A percentile compares a stretch with the other conserved stretches of the same genome.
phyloP scores from a whole-genome alignment of 148 eudicot genomes.

The Agrostemma githago region DNA sequence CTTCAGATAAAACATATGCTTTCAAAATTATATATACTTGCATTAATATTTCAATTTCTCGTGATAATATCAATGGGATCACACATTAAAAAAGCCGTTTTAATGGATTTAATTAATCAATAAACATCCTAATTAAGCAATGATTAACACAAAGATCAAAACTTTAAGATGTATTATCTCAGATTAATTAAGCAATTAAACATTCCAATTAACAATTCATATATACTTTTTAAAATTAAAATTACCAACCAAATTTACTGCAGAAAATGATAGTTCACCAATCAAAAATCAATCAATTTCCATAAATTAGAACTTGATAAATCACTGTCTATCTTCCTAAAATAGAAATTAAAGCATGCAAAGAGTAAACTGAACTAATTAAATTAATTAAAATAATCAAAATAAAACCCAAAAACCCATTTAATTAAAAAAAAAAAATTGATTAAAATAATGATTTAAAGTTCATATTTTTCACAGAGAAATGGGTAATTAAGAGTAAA shows the following conservation, averaged over 20 bases:
- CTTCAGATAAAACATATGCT: no score
- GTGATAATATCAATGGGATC: no score
- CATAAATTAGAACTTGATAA: conserved; percentile 16
- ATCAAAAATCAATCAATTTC: conserved; percentile 17
- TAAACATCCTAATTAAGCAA: neutral
- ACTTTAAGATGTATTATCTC: neutral
- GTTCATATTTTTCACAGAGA: neutral
- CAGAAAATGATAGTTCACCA: conserved; percentile 14
- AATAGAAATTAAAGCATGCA: neutral
- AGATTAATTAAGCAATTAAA: conserved; percentile 6
- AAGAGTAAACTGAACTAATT: neutral
- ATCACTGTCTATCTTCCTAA: conserved; percentile 16
- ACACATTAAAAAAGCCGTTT: no score
- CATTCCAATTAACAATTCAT: neutral
- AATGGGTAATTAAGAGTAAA: neutral
- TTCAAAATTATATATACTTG: no score
- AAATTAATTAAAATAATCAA: no score
- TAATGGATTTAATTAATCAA: neutral
- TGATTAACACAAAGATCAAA: neutral
- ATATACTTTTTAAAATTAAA: no score
- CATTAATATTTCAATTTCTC: no score
- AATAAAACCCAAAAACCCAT: neutral
- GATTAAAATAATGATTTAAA: no score
- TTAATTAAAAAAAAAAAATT: neutral
- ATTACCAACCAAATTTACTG: neutral